Conservation (phyloP, 352 stramenopile species). For the Phytophthora aleatoria region DNA sequence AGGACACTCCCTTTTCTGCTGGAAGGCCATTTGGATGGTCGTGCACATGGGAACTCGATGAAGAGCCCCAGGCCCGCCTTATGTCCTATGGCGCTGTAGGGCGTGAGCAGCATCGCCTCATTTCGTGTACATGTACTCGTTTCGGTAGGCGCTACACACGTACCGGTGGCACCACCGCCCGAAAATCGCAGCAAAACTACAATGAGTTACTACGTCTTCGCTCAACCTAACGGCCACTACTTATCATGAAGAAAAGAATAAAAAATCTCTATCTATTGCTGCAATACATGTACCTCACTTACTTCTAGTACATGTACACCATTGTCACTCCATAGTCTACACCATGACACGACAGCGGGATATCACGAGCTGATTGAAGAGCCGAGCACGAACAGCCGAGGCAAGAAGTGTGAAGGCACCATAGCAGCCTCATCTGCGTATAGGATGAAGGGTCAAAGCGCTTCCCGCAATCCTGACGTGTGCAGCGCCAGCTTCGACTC, state of each 20-base stretch:
- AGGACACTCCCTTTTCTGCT: no score
- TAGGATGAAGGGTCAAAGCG: constrained; percentile 7
- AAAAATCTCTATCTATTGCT: no score
- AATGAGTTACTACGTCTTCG: no score
- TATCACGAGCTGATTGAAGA: background rate
- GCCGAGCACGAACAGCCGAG: background rate
- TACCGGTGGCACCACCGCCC: no score
- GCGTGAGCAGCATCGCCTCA: constrained; percentile 3
- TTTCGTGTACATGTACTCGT: constrained; percentile 3
- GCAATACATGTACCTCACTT: no score
- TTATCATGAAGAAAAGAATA: no score
- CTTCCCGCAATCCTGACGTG: constrained; percentile 11
- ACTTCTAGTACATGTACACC: no score
- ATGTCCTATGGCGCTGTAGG: background rate
- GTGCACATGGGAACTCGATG: constrained; percentile 12
- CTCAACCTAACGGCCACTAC: no score
- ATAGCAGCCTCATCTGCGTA: constrained; percentile 3
- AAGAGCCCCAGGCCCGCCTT: constrained; percentile 3
- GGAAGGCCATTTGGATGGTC: constrained; percentile 18
- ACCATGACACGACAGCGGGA: background rate
- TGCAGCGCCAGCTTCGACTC: background rate
- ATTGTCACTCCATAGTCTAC: no score
- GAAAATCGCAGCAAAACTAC: no score
- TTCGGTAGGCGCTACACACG: background rate
- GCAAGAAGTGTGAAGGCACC: background rate